These are phyloP conservation scores for Rickenella mellea DNA, from an alignment of 768 basidiomycete genomes.

Conservation along the genomic window DNA sequence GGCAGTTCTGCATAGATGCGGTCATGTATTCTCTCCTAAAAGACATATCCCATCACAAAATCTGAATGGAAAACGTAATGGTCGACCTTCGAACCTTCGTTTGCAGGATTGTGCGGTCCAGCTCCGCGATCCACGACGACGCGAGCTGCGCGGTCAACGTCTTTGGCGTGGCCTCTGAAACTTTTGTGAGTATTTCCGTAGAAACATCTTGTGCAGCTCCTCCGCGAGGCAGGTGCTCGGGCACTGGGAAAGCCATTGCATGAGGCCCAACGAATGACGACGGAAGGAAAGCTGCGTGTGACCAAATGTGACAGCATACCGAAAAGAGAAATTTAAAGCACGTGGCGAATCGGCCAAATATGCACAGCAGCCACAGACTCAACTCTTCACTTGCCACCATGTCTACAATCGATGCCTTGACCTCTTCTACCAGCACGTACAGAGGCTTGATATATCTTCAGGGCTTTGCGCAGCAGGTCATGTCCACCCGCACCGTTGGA, in stretches of 20 bases:
- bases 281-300: no score
- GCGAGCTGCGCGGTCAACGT: constrained; percentile 53
- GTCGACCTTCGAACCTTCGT: constrained; percentile 49
- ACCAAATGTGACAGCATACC: no score
- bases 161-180: constrained; percentile 51
- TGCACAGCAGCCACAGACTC: no score
- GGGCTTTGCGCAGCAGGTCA: no score
- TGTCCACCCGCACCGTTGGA: no score
- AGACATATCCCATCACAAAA: constrained; percentile 11
- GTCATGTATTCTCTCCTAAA: constrained; percentile 62
- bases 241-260: constrained; percentile 67
- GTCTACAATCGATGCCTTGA: no score
- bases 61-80: constrained; percentile 2
- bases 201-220: constrained; percentile 54
- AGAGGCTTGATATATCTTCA: no score
- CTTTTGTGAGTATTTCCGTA: constrained; percentile 58
- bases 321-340: no score
- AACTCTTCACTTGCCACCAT: no score
- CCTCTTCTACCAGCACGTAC: no score
- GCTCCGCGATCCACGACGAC: constrained; percentile 59
- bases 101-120: constrained; percentile 58
- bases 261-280: no score
- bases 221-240: constrained; percentile 63
- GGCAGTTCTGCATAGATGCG: constrained; percentile 59
- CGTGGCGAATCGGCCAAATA: no score